phyloP scores from a whole-genome alignment of 306 rosid species.

The Dalbergia cochinchinensis region DNA sequence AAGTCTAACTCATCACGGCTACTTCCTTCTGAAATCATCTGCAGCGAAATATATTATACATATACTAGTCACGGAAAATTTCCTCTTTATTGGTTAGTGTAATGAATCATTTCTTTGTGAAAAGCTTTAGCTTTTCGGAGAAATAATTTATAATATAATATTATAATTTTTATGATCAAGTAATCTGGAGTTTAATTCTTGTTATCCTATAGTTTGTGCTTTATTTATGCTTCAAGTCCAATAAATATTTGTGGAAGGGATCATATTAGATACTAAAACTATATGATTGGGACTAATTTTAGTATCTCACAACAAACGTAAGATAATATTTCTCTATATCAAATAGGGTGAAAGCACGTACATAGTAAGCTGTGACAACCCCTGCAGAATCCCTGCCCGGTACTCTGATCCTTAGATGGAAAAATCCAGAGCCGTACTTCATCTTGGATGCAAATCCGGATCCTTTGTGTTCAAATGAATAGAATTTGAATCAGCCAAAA shows the following conservation, averaged over 20 bases:
- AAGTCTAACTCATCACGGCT: constrained; percentile 67
- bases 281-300: too few species aligned
- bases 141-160: too few species aligned
- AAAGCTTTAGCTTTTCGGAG: too few species aligned
- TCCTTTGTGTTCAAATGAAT: constrained; percentile 42
- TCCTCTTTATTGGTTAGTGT: not conserved
- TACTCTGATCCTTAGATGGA: constrained; percentile 60
- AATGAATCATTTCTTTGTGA: too few species aligned
- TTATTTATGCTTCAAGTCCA: too few species aligned
- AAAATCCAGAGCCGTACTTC: constrained; percentile 57
- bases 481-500: not conserved
- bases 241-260: too few species aligned
- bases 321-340: not conserved
- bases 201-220: too few species aligned
- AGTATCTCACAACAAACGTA: too few species aligned
- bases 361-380: constrained; percentile 65
- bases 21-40: constrained; percentile 54
- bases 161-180: too few species aligned
- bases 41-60: not conserved
- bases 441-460: constrained; percentile 65
- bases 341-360: not conserved
- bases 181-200: too few species aligned
- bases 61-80: not conserved
- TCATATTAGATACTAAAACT: too few species aligned
- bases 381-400: constrained; percentile 62